Evolutionary conservation across 352 stramenopile genomes (phyloP).

Genomic region (Phytophthora cactorum): DNA sequence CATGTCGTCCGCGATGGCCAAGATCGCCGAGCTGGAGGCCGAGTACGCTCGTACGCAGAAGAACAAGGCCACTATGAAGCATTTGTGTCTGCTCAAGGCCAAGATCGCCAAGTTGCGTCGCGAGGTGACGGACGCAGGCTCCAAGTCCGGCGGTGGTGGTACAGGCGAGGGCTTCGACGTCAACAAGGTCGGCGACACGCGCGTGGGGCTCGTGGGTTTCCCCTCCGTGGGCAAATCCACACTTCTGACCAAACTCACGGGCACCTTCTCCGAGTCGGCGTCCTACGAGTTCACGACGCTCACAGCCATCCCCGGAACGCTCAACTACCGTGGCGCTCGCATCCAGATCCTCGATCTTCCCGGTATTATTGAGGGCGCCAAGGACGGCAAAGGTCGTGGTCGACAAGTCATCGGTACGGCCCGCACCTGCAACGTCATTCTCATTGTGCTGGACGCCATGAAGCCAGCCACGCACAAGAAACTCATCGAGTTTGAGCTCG

Average conservation of each 20-base stretch:
- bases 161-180: slow-evolving; percentile 91
- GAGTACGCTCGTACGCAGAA: slow-evolving; percentile 99
- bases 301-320: slow-evolving; percentile 97
- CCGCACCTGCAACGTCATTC: slow-evolving; percentile 98
- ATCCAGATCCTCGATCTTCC: slow-evolving; percentile 93
- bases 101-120: slow-evolving; percentile 97
- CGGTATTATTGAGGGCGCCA: slow-evolving; percentile 99
- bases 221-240: slow-evolving; percentile 99
- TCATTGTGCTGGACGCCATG: slow-evolving; percentile 97
- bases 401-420: slow-evolving; percentile 97
- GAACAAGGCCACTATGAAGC: slow-evolving; percentile 99
- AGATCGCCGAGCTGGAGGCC: slow-evolving; percentile 84
- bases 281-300: slow-evolving; percentile 99
- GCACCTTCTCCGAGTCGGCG: slow-evolving; percentile 95
- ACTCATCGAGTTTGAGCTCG: slow-evolving; percentile 98
- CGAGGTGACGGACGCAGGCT: slow-evolving; percentile 89
- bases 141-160: slow-evolving; percentile 69
- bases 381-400: slow-evolving; percentile 97
- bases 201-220: slow-evolving; percentile 98
- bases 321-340: slow-evolving; percentile 94
- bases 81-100: slow-evolving; percentile 97
- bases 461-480: slow-evolving; percentile 99
- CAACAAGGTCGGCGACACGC: slow-evolving; percentile 96
- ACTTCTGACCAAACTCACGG: slow-evolving; percentile 97
- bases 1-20: slow-evolving; percentile 73